Evolutionary conservation across 306 rosid species (phyloP).

Genomic region (Dalbergia cultrata): DNA sequence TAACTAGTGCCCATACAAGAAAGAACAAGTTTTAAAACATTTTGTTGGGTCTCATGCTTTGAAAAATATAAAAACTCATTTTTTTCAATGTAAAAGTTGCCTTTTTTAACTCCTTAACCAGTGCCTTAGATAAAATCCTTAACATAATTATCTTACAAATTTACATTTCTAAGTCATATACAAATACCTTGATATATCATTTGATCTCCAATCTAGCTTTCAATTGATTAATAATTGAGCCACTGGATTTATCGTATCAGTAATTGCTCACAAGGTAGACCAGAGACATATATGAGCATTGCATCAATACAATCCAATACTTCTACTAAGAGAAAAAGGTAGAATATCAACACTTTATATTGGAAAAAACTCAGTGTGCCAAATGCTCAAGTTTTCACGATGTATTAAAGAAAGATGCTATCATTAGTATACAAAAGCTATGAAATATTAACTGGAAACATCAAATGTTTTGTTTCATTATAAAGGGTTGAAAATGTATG

Average conservation of each 20-base stretch:
- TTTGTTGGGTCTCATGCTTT: no score
- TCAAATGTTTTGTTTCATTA: not conserved
- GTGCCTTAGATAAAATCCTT: no score
- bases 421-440: conserved; percentile 12
- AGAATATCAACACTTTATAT: not conserved
- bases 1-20: no score
- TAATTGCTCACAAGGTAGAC: conserved; percentile 24
- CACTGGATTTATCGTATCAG: not conserved
- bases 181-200: conserved; percentile 3
- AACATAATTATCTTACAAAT: not conserved
- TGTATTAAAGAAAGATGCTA: not conserved
- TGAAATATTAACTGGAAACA: conserved; percentile 12
- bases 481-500: not conserved
- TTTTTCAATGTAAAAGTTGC: no score
- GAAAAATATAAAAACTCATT: no score
- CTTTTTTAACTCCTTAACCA: no score
- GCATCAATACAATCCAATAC: not conserved
- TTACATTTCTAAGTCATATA: not conserved
- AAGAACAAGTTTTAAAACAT: no score
- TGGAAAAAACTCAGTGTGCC: not conserved
- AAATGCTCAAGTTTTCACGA: conserved; percentile 24
- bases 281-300: no score
- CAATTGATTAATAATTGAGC: conserved; percentile 20
- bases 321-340: not conserved
- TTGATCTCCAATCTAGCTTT: conserved; percentile 16